A percentile compares a stretch with the other conserved stretches of the same genome.
phyloP scores from a whole-genome alignment of 2,329 filamentous ascomycete genomes.

The Epichloe sylvatica region DNA sequence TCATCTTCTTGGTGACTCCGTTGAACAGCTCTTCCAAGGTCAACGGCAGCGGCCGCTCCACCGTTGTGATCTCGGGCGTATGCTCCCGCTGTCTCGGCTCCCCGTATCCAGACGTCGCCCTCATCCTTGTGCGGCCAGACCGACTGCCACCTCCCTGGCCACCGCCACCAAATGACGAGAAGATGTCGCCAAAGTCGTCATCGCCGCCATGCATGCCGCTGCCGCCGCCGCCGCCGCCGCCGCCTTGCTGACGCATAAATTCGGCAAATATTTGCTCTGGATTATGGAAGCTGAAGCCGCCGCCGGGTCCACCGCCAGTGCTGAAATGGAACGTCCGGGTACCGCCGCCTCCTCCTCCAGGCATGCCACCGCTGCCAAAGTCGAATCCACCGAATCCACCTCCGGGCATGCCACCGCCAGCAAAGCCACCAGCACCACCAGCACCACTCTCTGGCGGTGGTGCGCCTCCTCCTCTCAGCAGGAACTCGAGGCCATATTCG shows the following conservation, averaged over 20 bases:
- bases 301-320: slow-evolving; percentile 35
- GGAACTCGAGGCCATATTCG: slow-evolving; percentile 83
- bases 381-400: slow-evolving; percentile 39
- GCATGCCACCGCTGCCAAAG: slow-evolving; percentile 32
- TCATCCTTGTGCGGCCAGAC: slow-evolving; percentile 27
- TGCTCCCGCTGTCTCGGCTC: slow-evolving; percentile 17
- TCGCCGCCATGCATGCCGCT: slow-evolving; percentile 28
- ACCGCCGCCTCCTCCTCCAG: slow-evolving; percentile 29
- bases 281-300: slow-evolving; percentile 70
- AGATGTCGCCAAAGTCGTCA: slow-evolving; percentile 40
- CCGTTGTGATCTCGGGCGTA: slow-evolving; percentile 77
- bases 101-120: slow-evolving; percentile 25
- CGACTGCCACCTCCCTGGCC: slow-evolving; percentile 20
- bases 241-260: slow-evolving; percentile 48
- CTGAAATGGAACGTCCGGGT: slow-evolving; percentile 51
- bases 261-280: slow-evolving; percentile 75
- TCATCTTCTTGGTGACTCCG: slow-evolving; percentile 90
- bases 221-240: slow-evolving; percentile 23
- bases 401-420: slow-evolving; percentile 41
- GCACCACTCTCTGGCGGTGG: slow-evolving; percentile 40
- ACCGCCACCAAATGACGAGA: slow-evolving; percentile 34
- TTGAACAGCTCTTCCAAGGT: slow-evolving; percentile 79
- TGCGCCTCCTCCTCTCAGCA: slow-evolving; percentile 62
- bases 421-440: slow-evolving; percentile 38
- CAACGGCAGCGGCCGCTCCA: slow-evolving; percentile 70